Conservation (phyloP, 2,329 filamentous ascomycete species). For the Amauroascus verrucosus region DNA sequence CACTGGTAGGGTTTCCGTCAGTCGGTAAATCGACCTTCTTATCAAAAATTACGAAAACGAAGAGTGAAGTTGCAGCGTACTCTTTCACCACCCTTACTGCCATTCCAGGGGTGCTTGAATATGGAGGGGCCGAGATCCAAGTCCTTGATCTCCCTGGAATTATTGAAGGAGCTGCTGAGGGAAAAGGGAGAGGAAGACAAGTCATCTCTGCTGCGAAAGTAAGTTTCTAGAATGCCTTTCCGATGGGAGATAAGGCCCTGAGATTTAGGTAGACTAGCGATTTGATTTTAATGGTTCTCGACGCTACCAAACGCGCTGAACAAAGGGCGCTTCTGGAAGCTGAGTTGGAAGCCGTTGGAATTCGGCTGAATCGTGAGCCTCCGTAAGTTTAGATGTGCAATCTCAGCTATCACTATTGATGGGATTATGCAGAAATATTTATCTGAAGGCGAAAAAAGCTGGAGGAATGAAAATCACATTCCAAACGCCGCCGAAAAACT, state of each 20-base stretch:
- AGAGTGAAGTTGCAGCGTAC: constrained; percentile 90
- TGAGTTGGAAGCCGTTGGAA: constrained; percentile 89
- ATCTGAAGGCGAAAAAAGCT: constrained; percentile 88
- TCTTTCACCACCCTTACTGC: constrained; percentile 96
- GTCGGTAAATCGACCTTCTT: constrained; percentile 98
- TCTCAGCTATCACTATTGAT: not conserved
- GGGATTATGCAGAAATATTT: constrained; percentile 65
- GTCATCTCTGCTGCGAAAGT: constrained; percentile 93
- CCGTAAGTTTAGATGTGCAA: constrained; percentile 49
- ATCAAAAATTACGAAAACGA: constrained; percentile 98
- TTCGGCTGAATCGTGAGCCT: constrained; percentile 80
- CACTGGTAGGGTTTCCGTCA: constrained; percentile 95
- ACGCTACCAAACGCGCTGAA: constrained; percentile 92
- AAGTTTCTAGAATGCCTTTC: not conserved
- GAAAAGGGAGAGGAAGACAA: constrained; percentile 88
- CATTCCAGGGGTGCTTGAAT: constrained; percentile 93
- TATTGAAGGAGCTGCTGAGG: constrained; percentile 91
- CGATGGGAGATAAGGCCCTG: not conserved
- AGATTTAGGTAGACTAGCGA: constrained; percentile 60
- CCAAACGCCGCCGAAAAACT: constrained; percentile 70
- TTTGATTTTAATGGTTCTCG: constrained; percentile 89
- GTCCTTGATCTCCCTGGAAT: constrained; percentile 96
- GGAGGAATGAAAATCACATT: constrained; percentile 99
- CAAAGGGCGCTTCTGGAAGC: constrained; percentile 82
- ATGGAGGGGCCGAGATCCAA: constrained; percentile 95